Percentiles rank a stretch among this genome's conserved stretches.
These are phyloP conservation scores for Russula vinacea DNA, from an alignment of 768 basidiomycete species.

Conservation along the genomic window DNA sequence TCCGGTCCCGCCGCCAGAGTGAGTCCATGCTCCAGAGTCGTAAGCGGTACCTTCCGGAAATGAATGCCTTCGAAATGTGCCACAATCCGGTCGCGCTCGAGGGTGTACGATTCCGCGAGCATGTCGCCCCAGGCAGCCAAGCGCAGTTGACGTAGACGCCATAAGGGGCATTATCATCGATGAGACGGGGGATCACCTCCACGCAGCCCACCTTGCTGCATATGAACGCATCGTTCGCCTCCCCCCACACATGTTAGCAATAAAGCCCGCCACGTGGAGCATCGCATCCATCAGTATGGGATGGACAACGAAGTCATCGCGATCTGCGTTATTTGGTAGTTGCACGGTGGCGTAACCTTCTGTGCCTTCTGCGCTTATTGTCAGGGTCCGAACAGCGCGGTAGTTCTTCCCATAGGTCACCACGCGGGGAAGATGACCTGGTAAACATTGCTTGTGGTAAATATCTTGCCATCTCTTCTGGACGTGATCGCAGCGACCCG, in stretches of 20 bases:
- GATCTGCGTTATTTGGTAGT: conserved; percentile 39
- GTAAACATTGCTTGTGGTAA: conserved; percentile 56
- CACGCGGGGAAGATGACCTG: conserved; percentile 62
- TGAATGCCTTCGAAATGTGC: conserved; percentile 55
- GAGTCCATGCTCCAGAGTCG: conserved; percentile 49
- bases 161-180: conserved; percentile 45
- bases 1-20: conserved; percentile 35
- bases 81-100: conserved; percentile 46
- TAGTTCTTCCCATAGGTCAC: conserved; percentile 60
- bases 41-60: conserved; percentile 56
- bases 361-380: conserved; percentile 46
- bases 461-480: conserved; percentile 41
- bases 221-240: conserved; percentile 55
- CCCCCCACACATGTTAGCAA: conserved; percentile 57
- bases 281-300: conserved; percentile 65
- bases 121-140: conserved; percentile 47
- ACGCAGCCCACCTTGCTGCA: conserved; percentile 55
- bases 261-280: conserved; percentile 66
- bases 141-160: conserved; percentile 51
- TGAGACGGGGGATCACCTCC: conserved; percentile 43
- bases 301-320: conserved; percentile 43
- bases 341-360: conserved; percentile 52
- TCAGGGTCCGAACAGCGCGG: conserved; percentile 55
- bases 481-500: conserved; percentile 36
- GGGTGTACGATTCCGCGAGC: conserved; percentile 50